Evolutionary conservation across 371 early-diverging fungal genomes (phyloP).

Genomic region (Capniomyces stellatus): DNA sequence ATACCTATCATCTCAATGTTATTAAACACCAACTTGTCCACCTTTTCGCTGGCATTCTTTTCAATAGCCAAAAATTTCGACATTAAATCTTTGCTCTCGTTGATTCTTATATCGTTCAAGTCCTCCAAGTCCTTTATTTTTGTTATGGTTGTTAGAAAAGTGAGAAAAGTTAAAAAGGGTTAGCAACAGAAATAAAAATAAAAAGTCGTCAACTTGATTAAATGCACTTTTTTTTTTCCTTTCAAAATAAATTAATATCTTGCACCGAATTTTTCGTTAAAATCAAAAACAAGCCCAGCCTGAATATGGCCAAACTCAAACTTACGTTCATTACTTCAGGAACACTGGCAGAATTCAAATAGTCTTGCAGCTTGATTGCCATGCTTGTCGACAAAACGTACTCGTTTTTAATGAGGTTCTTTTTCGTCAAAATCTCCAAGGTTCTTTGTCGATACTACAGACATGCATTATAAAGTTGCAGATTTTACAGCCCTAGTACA

Average conservation of each 20-base stretch:
- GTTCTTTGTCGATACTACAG: background rate
- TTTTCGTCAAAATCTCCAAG: background rate
- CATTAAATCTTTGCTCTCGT: background rate
- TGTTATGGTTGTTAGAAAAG: background rate
- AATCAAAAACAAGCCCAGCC: no score
- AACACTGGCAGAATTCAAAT: background rate
- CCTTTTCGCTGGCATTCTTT: background rate
- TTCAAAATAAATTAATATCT: no score
- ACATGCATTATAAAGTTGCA: background rate
- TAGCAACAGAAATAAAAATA: background rate
- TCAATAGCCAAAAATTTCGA: background rate
- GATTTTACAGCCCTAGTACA: no score
- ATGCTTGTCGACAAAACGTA: background rate
- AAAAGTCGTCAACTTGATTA: background rate
- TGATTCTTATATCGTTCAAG: background rate
- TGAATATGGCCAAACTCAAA: no score
- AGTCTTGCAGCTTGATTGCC: background rate
- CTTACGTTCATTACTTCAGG: background rate
- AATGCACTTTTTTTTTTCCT: background rate
- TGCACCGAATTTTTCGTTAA: no score
- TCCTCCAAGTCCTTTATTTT: background rate
- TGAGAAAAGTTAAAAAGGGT: background rate
- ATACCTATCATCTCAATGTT: background rate
- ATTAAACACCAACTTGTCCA: background rate
- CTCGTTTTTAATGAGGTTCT: background rate